These are phyloP conservation scores for Yamadazyma siamensis DNA, from an alignment of 1,139 yeast genomes.

Conservation along the genomic window DNA sequence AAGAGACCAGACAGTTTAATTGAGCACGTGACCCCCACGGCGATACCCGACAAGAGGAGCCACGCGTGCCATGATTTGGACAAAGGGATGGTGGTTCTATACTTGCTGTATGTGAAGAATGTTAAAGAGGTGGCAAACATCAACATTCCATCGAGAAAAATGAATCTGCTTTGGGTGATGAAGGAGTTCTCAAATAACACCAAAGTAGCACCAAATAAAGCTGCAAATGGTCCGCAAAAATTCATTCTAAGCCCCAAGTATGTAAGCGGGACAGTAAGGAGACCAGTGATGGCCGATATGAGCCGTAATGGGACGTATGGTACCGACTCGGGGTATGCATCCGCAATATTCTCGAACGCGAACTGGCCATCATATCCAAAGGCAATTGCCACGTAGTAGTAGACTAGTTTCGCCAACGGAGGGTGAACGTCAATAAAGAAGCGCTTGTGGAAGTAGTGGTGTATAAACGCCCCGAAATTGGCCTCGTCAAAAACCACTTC, in stretches of 20 bases:
- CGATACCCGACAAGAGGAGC: constrained; percentile 43
- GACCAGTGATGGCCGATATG: constrained; percentile 38
- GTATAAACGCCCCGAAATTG: constrained; percentile 42
- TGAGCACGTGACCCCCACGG: constrained; percentile 51
- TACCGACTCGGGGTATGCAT: constrained; percentile 24
- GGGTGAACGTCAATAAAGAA: constrained; percentile 63
- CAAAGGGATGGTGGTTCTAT: constrained; percentile 34
- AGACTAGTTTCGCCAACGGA: constrained; percentile 53
- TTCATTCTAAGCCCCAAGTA: constrained; percentile 48
- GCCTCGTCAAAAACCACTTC: constrained; percentile 94
- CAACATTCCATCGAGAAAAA: constrained; percentile 51
- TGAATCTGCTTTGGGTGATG: constrained; percentile 46
- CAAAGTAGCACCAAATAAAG: constrained; percentile 44
- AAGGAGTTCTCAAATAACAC: constrained; percentile 54
- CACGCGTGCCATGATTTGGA: constrained; percentile 42
- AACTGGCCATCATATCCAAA: constrained; percentile 47
- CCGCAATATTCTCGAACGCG: constrained; percentile 30
- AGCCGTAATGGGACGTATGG: constrained; percentile 36
- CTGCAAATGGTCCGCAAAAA: constrained; percentile 39
- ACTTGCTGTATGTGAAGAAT: constrained; percentile 41
- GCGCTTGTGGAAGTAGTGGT: constrained; percentile 55
- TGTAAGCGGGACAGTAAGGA: constrained; percentile 40
- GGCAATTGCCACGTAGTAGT: constrained; percentile 36
- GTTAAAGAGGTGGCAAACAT: constrained; percentile 44
- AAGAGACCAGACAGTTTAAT: constrained; percentile 54